Base-by-base conservation (phyloP, 805 yeast genomes). In the Ascoidea rubescens region DNA sequence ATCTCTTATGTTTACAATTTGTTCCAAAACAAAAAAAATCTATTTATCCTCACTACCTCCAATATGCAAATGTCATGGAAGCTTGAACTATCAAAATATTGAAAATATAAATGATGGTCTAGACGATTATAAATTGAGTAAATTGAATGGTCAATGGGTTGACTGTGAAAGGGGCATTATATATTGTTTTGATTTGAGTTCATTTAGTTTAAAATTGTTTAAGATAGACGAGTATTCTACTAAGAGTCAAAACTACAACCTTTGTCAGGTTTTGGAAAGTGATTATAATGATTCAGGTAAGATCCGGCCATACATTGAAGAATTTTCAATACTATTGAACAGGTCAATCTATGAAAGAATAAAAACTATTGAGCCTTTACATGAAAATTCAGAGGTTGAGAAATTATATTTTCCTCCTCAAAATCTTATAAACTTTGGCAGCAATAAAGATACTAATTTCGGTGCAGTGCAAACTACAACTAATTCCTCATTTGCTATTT, bases 291-390 rank as follows among this genome's bases (percentile, higher is more conserved):
- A 56, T 1, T 53, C 55, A 16, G 10, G 5, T 1, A 45, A 59
- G 10, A 4, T 59, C 17, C 46, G 50, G 0, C 45, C 33, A 1
- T 55, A 59, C 43, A 45, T 62, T 1, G 46, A 53, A 1, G 6
- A 50, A 12, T 58, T 77, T 4, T 59, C 68, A 32, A 42, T 53
- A 0, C 46, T 57, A 0, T 59, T 83, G 14, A 59, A 59, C 1
- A 42, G 54, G 0, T 64, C 85, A 1, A 77, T 82, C 2, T 49
- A 57, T 1, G 61, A 70, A n/a, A 68, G 93, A 53, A 74, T 81
- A n/a, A 61, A 65, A 7, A 74, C 86, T 0, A 82, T 85, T 5
- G 74, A 74, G 53, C 90, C 93, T 1, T 52, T 76, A 2, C 75
- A 73, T 53, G n/a, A n/a, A n/a, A n/a, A n/a, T n/a, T n/a, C n/a